Conservation (phyloP, 768 basidiomycete genomes). For the Amanita thiersii region DNA sequence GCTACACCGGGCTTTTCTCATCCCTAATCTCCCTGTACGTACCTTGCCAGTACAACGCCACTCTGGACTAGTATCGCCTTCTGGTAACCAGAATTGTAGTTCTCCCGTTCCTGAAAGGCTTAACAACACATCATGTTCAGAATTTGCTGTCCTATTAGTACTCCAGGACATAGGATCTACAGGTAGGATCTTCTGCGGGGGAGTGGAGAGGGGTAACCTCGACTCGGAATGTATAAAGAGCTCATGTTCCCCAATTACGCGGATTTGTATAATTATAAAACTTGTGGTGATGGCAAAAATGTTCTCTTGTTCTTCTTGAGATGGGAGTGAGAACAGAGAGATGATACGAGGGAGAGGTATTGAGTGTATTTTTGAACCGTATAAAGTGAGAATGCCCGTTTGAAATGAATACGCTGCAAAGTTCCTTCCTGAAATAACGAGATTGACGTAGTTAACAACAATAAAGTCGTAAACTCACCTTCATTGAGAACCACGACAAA, state of each 20-base stretch:
- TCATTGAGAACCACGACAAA: conserved; percentile 63
- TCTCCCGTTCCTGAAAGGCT: conserved; percentile 73
- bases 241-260: conserved; percentile 27
- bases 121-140: conserved; percentile 64
- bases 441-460: background rate
- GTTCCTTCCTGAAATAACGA: conserved; percentile 31
- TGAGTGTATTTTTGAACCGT: conserved; percentile 35
- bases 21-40: conserved; percentile 55
- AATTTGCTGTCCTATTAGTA: conserved; percentile 28
- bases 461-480: conserved; percentile 31
- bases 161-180: conserved; percentile 90
- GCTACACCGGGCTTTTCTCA: conserved; percentile 76
- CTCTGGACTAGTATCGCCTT: conserved; percentile 20
- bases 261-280: conserved; percentile 51
- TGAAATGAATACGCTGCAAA: conserved; percentile 52
- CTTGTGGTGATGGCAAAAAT: conserved; percentile 63
- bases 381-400: conserved; percentile 42
- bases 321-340: conserved; percentile 61
- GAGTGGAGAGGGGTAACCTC: conserved; percentile 41
- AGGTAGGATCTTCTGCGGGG: conserved; percentile 53
- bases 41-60: conserved; percentile 74
- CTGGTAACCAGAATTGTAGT: conserved; percentile 81
- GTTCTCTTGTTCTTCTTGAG: conserved; percentile 38
- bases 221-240: conserved; percentile 41
- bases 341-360: conserved; percentile 43